These are phyloP conservation scores for Ogataea angusta DNA, from an alignment of 805 yeast genomes.

Conservation along the genomic window DNA sequence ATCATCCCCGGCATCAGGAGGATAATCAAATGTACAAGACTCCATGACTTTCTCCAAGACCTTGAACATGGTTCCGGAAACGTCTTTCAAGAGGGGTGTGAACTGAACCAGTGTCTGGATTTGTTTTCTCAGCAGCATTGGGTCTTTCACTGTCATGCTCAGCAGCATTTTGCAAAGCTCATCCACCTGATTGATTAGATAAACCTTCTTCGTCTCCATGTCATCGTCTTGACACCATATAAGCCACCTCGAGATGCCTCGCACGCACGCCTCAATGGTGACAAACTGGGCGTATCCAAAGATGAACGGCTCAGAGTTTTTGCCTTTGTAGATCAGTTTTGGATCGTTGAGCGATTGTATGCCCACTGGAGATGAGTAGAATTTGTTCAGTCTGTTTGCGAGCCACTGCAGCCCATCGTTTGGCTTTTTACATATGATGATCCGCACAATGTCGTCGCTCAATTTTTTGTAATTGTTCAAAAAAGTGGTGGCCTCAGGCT, in stretches of 20 bases:
- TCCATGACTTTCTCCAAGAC: conserved; percentile 82
- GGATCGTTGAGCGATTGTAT: conserved; percentile 54
- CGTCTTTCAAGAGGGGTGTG: conserved; percentile 82
- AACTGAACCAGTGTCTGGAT: conserved; percentile 93
- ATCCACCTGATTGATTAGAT: conserved; percentile 56
- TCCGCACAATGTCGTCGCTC: conserved; percentile 86
- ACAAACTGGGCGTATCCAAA: conserved; percentile 79
- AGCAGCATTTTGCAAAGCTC: conserved; percentile 70
- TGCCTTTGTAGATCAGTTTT: conserved; percentile 53
- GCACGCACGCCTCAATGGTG: conserved; percentile 82
- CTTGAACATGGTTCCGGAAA: conserved; percentile 68
- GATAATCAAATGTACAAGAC: conserved; percentile 80
- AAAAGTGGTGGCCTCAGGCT: conserved; percentile 74
- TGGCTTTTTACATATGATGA: conserved; percentile 82
- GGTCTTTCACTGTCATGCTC: conserved; percentile 73
- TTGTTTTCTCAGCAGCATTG: conserved; percentile 76
- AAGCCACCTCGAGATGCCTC: conserved; percentile 95
- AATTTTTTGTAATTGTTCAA: conserved; percentile 76
- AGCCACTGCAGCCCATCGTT: conserved; percentile 81
- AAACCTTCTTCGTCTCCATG: conserved; percentile 49
- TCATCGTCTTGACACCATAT: conserved; percentile 74
- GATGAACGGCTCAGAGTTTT: conserved; percentile 62
- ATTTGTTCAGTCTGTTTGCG: conserved; percentile 64
- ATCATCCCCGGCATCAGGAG: conserved; percentile 55
- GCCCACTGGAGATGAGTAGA: conserved; percentile 71